Percentiles rank a stretch among this genome's conserved stretches.
Evolutionary conservation across 2,329 filamentous ascomycete genomes (phyloP).

Genomic region (Ascosphaera apis): DNA sequence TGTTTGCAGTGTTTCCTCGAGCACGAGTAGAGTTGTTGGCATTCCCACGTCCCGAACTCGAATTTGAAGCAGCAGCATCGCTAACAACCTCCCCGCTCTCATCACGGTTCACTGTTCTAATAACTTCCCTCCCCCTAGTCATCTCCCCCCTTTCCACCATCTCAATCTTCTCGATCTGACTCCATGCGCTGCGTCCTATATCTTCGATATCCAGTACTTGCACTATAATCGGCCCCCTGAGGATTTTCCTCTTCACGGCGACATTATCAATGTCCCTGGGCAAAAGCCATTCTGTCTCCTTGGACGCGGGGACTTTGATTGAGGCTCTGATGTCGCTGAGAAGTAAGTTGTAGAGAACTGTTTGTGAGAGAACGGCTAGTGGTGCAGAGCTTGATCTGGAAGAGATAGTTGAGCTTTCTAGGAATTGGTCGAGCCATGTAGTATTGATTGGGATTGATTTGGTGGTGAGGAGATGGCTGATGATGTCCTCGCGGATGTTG

Average conservation of each 20-base stretch:
- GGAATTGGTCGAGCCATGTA: constrained; percentile 41
- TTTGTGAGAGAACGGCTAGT: constrained; percentile 49
- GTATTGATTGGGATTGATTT: constrained; percentile 32
- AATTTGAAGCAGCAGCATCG: constrained; percentile 1
- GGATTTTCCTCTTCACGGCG: constrained; percentile 28
- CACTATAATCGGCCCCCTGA: constrained; percentile 43
- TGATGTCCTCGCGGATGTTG: constrained; percentile 14
- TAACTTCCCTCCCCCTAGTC: constrained; percentile 51
- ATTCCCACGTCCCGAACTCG: constrained; percentile 4
- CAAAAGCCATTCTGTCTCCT: constrained; percentile 24
- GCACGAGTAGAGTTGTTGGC: constrained; percentile 4
- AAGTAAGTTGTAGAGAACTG: constrained; percentile 58
- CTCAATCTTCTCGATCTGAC: constrained; percentile 54
- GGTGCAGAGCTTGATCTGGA: constrained; percentile 31
- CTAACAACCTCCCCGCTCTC: constrained; percentile 13
- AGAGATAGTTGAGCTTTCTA: constrained; percentile 16
- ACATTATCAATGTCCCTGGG: constrained; percentile 35
- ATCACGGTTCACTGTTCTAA: constrained; percentile 41
- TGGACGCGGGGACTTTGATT: constrained; percentile 26
- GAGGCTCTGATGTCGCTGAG: constrained; percentile 50
- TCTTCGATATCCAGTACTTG: constrained; percentile 79
- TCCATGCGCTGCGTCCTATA: constrained; percentile 56
- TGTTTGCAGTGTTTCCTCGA: neutral
- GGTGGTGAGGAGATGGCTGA: constrained; percentile 30
- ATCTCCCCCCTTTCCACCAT: constrained; percentile 28